These are phyloP conservation scores for Polyplosphaeria fusca DNA, from an alignment of 495 filamentous ascomycete species.

Conservation along the genomic window DNA sequence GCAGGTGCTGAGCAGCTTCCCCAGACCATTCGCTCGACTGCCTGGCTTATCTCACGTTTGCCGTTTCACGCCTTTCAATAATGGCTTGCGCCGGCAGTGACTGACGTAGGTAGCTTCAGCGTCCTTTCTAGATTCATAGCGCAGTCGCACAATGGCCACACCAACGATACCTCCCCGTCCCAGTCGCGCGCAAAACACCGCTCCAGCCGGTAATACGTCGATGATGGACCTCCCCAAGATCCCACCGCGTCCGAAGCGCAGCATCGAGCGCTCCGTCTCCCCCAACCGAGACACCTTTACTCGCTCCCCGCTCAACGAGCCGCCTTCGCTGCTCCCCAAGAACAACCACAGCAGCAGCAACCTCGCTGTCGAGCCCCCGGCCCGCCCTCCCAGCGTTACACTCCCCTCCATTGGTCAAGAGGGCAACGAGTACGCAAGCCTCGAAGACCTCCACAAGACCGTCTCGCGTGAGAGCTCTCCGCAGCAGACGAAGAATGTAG, in stretches of 20 bases:
- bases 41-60: slow-evolving; percentile 26
- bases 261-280: slow-evolving; percentile 71
- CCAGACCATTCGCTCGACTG: slow-evolving; percentile 12
- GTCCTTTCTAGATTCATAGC: too few relatives aligned
- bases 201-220: slow-evolving; percentile 35
- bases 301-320: slow-evolving; percentile 80
- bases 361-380: slow-evolving; percentile 50
- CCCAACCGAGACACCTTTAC: slow-evolving; percentile 75
- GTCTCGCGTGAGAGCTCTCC: slow-evolving; percentile 39
- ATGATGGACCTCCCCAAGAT: slow-evolving; percentile 50
- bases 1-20: slow-evolving; percentile 4
- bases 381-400: slow-evolving; percentile 69
- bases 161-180: slow-evolving; percentile 64
- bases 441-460: slow-evolving; percentile 45
- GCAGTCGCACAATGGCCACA: slow-evolving; percentile 54
- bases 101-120: background rate
- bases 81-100: slow-evolving; percentile 2
- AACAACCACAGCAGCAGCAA: slow-evolving; percentile 43
- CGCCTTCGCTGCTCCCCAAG: slow-evolving; percentile 43
- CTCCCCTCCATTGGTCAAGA: slow-evolving; percentile 86
- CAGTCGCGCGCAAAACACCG: slow-evolving; percentile 35
- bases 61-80: slow-evolving; percentile 13
- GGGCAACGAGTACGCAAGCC: slow-evolving; percentile 77
- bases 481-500: slow-evolving; percentile 72
- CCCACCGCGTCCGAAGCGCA: slow-evolving; percentile 71